Evolutionary conservation across 2,329 filamentous ascomycete species (phyloP).

Genomic region (Metarhizium robertsii): DNA sequence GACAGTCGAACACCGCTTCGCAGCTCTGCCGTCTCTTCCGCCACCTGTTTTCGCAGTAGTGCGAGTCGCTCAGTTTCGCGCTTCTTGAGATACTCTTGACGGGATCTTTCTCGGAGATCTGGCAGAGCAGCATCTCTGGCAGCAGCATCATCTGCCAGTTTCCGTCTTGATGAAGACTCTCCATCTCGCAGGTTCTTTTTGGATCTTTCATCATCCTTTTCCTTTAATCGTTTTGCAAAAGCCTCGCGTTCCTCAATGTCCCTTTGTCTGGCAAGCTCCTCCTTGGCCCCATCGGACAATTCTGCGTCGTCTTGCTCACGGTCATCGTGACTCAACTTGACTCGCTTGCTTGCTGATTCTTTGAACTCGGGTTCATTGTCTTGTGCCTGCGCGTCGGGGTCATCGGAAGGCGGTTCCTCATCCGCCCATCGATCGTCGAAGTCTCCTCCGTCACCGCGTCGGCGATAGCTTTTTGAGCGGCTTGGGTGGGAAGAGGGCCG

Average conservation of each 20-base stretch:
- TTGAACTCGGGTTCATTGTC: constrained; percentile 50
- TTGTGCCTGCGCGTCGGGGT: constrained; percentile 23
- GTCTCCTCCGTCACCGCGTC: constrained; percentile 34
- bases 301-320: constrained; percentile 25
- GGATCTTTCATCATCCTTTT: constrained; percentile 60
- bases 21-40: constrained; percentile 76
- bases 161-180: constrained; percentile 46
- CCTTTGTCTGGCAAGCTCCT: constrained; percentile 48
- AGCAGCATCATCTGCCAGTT: constrained; percentile 43
- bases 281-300: constrained; percentile 49
- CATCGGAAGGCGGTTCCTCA: constrained; percentile 48
- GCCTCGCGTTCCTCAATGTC: constrained; percentile 71
- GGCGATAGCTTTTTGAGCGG: constrained; percentile 33
- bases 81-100: constrained; percentile 91
- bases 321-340: constrained; percentile 53
- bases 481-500: constrained; percentile 15
- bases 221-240: constrained; percentile 65
- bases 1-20: constrained; percentile 67
- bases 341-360: constrained; percentile 62
- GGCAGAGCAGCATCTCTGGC: constrained; percentile 64
- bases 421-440: constrained; percentile 78
- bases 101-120: constrained; percentile 72
- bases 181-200: constrained; percentile 57
- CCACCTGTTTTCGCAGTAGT: constrained; percentile 80
- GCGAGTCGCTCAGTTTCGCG: constrained; percentile 78